Percentiles rank a stretch among this genome's conserved stretches.
Evolutionary conservation across 208 protist species (phyloP).

Genomic region (Trypanosomatidae sp.): DNA sequence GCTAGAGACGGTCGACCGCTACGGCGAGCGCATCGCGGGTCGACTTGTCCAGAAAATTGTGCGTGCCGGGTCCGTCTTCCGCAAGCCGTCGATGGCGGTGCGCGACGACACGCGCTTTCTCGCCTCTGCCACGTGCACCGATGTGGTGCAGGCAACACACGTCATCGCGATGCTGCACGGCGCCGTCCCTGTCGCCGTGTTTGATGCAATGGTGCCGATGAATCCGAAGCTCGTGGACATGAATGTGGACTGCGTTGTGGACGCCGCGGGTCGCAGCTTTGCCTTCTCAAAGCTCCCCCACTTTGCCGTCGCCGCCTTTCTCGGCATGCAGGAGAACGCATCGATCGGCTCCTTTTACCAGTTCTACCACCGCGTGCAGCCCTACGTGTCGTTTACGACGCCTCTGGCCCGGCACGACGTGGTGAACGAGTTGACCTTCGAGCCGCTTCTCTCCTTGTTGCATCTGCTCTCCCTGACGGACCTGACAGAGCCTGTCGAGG

Average conservation of each 20-base stretch:
- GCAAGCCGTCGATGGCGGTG: constrained; percentile 35
- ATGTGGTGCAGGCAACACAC: constrained; percentile 47
- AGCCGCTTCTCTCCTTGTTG: constrained; percentile 56
- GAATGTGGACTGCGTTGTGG: constrained; percentile 46
- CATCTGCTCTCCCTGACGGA: constrained; percentile 67
- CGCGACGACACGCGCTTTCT: constrained; percentile 36
- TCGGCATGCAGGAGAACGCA: constrained; percentile 48
- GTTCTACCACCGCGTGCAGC: constrained; percentile 58
- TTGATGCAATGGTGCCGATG: constrained; percentile 45
- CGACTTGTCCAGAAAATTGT: constrained; percentile 70
- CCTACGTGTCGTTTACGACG: constrained; percentile 60
- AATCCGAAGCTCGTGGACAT: constrained; percentile 45
- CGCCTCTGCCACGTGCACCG: constrained; percentile 28
- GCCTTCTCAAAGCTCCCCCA: constrained; percentile 45
- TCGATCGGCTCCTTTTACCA: constrained; percentile 60
- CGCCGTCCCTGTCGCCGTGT: constrained; percentile 32
- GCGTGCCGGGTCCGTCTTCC: constrained; percentile 35
- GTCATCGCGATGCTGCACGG: constrained; percentile 69
- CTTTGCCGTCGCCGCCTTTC: constrained; percentile 49
- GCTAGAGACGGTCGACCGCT: constrained; percentile 64
- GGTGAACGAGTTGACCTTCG: constrained; percentile 50
- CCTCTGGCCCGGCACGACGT: constrained; percentile 30
- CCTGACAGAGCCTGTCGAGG: constrained; percentile 36
- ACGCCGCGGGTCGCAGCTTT: constrained; percentile 46
- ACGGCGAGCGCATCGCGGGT: constrained; percentile 54